Base-by-base conservation (phyloP, 1,284 basidiomycete species). In the Sanghuangporus weigelae region DNA sequence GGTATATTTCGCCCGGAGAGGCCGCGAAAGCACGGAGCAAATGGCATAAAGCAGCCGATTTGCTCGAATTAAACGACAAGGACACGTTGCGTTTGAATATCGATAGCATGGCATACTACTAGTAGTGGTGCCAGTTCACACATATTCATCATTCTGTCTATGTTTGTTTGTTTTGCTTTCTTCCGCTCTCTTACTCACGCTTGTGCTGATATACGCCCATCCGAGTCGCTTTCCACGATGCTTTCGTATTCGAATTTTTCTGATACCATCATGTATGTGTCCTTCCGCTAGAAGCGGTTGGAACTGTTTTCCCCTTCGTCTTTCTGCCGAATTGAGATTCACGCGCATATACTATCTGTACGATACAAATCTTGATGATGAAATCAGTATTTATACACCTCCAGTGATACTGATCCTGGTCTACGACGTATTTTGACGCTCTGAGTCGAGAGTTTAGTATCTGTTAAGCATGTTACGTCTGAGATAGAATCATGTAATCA, bases 1-100 rank as follows among this genome's bases (percentile, higher is more conserved):
- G 60, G 16, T 56, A 46, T 26, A 62, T 62, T 14, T 19, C 53
- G 1, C 53, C 60, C 2, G 42, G 12, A 21, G 60, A 62, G 60
- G 60, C 60, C 7, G 60, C 60, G 60, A 38, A 53, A 11, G 60
- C 60, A 23, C 51, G 60, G 8, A 21, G 21, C 4, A 62, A 56
- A 19, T 56, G 60, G 60, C 60, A 53, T 46, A 42, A 42, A 39
- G 53, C 60, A 35, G 23, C 35, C 3, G 12, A 21, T 16, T 39
- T 48, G 42, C 60, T 62, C 6, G 53, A 62, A 23, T n/a, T 56
- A 4, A 44, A 39, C 3, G 38, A 55, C 12, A 40, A 35, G 11
- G 31, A 21, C 6, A 35, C 36, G 14, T 8, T 21, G 46, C 23
- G 35, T 31, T 35, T 38, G 40, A 38, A 56, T 36, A 26, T 46